These are phyloP conservation scores for Blastobotrys proliferans DNA, from an alignment of 1,139 yeast species.

Conservation along the genomic window DNA sequence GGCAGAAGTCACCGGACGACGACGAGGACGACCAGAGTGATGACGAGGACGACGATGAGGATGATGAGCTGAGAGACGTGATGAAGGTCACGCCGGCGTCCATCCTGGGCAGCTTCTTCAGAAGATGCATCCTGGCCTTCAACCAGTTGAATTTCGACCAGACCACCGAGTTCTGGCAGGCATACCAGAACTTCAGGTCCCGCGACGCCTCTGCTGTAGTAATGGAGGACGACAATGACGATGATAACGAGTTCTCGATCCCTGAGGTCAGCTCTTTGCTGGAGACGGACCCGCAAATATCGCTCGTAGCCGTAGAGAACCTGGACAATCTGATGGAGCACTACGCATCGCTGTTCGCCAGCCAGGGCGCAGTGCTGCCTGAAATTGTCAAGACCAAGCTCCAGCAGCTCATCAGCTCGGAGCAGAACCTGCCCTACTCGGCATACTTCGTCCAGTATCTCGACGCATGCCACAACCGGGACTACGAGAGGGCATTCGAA, in stretches of 20 bases:
- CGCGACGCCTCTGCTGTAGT: background rate
- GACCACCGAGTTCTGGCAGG: slow-evolving; percentile 47
- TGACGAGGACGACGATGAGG: slow-evolving; percentile 2
- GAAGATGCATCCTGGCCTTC: slow-evolving; percentile 45
- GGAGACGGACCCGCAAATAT: slow-evolving; percentile 27
- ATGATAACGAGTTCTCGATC: background rate
- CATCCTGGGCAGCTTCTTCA: slow-evolving; percentile 42
- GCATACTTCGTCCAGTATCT: slow-evolving; percentile 63
- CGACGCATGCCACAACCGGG: slow-evolving; percentile 55
- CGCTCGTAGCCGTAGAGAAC: slow-evolving; percentile 55
- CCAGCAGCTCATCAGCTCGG: slow-evolving; percentile 47
- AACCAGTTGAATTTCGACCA: slow-evolving; percentile 59
- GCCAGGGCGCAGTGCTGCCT: slow-evolving; percentile 41
- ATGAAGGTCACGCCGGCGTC: slow-evolving; percentile 16
- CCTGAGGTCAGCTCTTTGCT: background rate
- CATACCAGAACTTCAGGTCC: slow-evolving; percentile 51
- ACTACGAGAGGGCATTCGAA: slow-evolving; percentile 71
- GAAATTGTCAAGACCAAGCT: slow-evolving; percentile 44
- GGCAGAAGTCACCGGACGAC: background rate
- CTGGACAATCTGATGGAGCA: slow-evolving; percentile 49
- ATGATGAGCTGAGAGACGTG: background rate
- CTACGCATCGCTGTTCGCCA: slow-evolving; percentile 55
- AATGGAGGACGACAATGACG: slow-evolving; percentile 2
- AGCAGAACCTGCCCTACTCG: slow-evolving; percentile 55
- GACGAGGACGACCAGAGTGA: slow-evolving; percentile 1